Base-by-base conservation (phyloP, 176 grass and related monocot species). In the Oryza brachyantha region DNA sequence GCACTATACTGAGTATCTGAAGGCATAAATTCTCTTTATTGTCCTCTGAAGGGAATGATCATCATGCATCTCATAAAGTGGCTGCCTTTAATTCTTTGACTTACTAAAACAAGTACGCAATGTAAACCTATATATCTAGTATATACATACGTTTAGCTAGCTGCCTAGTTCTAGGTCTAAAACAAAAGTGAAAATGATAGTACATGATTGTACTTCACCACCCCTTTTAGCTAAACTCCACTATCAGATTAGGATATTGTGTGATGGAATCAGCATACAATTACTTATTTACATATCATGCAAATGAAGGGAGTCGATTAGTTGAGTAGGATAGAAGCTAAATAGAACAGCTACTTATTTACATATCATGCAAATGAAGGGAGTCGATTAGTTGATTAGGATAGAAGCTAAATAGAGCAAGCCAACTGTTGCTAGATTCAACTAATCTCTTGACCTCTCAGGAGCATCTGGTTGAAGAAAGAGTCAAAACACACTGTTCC, bases 41-140 rank as follows among this genome's bases (percentile, higher is more conserved):
- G 32, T 84, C 71, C 57, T 22, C n/a, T 70, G 71, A 84, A 64
- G 86, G 43, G 80, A 46, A 85, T 48, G 72, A 75, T 32, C 45
- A 10, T 46, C 25, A 77, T 81, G 66, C 82, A 72, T 40, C 29
- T 70, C 57, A 70, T 43, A 28, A 79, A 76, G 58, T 57, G 57
- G 7, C 4, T 80, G 50, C 22, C 48, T 75, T 68, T 61, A 86
- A 70, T 75, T 57, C 29, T 48, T 80, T 74, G 37, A 80, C 29
- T 75, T 80, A 35, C 50, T 61, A 74, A 86, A 46, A 41, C 35
- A 74, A 36, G 26, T 46, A 24, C 29, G 73, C 19, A 74, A 73
- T 8, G 59, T 66, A 73, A 64, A 69, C 42, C 57, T 80, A 64
- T 31, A 69, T 70, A 64, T 14, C 42, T 74, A 50, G 64, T 72